phyloP scores from a whole-genome alignment of 139 green algal species.

The Bryopsis sp. region DNA sequence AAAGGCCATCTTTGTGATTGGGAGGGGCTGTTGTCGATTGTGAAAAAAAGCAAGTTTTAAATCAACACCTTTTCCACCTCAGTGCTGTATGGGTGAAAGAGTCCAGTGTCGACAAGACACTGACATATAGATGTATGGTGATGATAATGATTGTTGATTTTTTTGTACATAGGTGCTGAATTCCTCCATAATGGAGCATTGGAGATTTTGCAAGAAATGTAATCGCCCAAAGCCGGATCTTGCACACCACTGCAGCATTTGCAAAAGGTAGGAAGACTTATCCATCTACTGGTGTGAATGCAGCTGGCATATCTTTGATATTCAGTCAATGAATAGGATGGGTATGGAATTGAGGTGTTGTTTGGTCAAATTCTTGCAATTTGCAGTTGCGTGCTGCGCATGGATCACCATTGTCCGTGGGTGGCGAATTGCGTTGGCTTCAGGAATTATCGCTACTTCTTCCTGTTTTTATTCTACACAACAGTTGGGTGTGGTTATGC shows the following conservation, averaged over 20 bases:
- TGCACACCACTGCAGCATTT: conserved; percentile 51
- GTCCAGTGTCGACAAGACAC: too few relatives aligned
- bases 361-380: background rate
- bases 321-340: too few relatives aligned
- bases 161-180: background rate
- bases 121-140: too few relatives aligned
- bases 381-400: conserved; percentile 36
- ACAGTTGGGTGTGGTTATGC: conserved; percentile 14
- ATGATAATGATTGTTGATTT: too few relatives aligned
- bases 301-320: too few relatives aligned
- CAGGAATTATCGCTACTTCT: conserved; percentile 69
- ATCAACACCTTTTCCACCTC: too few relatives aligned
- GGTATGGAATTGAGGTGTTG: too few relatives aligned
- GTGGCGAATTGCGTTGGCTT: conserved; percentile 67
- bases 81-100: too few relatives aligned
- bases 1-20: background rate
- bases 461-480: conserved; percentile 63
- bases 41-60: background rate
- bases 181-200: background rate
- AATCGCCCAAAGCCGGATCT: conserved; percentile 38
- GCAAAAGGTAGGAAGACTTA: conserved; percentile 13
- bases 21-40: background rate
- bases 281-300: background rate
- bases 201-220: conserved; percentile 36
- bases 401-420: conserved; percentile 62